Percentiles rank a stretch among this genome's conserved stretches.
These are phyloP conservation scores for Scalesia atractyloides DNA, from an alignment of 129 eudicot genomes.

Conservation along the genomic window DNA sequence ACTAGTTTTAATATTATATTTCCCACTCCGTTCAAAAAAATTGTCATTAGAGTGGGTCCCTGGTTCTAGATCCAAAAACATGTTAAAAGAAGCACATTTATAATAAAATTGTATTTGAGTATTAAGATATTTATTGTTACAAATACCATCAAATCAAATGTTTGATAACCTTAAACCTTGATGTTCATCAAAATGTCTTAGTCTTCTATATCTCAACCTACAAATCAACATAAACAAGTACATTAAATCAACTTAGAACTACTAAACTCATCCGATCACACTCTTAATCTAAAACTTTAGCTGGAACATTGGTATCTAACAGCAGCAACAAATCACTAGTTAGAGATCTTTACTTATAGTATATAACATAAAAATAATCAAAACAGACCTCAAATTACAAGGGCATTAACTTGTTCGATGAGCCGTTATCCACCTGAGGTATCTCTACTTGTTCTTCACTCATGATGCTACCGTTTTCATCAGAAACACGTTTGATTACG, in stretches of 20 bases:
- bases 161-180: neutral
- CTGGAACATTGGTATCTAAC: neutral
- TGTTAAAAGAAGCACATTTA: no score
- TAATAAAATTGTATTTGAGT: no score
- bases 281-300: neutral
- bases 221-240: neutral
- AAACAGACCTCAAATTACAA: neutral
- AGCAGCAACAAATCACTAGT: neutral
- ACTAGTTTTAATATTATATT: no score
- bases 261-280: neutral
- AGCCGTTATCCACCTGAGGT: neutral
- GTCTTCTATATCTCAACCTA: neutral
- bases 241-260: neutral
- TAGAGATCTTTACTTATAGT: neutral
- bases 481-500: neutral
- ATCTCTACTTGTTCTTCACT: constrained; percentile 17
- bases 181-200: neutral
- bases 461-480: neutral
- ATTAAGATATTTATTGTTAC: neutral
- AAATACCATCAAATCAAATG: neutral
- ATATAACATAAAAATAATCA: neutral
- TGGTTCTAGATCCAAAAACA: no score
- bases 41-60: no score
- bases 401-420: neutral
- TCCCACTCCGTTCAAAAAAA: no score